phyloP scores from a whole-genome alignment of 352 stramenopile species.

The Pythium coloratum region DNA sequence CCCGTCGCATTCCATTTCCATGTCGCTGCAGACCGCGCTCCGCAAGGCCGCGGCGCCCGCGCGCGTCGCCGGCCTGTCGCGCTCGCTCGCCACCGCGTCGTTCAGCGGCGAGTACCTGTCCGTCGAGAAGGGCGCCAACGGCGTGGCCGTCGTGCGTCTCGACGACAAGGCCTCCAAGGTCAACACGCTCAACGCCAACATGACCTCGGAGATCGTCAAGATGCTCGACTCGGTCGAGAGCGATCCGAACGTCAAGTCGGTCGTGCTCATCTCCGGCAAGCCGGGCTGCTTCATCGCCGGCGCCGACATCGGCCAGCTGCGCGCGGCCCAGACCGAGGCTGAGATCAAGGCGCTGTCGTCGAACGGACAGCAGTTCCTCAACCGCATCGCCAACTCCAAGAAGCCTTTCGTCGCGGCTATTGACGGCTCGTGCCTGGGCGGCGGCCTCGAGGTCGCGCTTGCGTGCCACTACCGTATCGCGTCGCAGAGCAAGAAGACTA shows the following conservation, averaged over 20 bases:
- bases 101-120: conserved; percentile 81
- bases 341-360: conserved; percentile 92
- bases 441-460: conserved; percentile 96
- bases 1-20: not conserved
- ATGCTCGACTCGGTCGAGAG: conserved; percentile 90
- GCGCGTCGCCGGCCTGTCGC: conserved; percentile 19
- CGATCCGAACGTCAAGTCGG: conserved; percentile 93
- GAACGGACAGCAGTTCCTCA: conserved; percentile 93
- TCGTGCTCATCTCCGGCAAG: conserved; percentile 98
- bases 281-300: conserved; percentile 98
- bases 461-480: conserved; percentile 98
- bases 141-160: conserved; percentile 92
- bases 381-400: conserved; percentile 90
- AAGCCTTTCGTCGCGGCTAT: conserved; percentile 96
- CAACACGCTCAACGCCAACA: conserved; percentile 92
- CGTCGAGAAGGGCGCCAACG: conserved; percentile 83
- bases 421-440: conserved; percentile 95
- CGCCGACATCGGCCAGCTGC: conserved; percentile 97
- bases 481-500: conserved; percentile 94
- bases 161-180: conserved; percentile 91
- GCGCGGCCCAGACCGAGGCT: conserved; percentile 81
- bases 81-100: conserved; percentile 25
- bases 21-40: conserved; percentile 22
- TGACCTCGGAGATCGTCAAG: conserved; percentile 85
- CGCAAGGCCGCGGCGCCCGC: conserved; percentile 18